These are phyloP conservation scores for Pythium phragmitis DNA, from an alignment of 352 stramenopile species.

Conservation along the genomic window DNA sequence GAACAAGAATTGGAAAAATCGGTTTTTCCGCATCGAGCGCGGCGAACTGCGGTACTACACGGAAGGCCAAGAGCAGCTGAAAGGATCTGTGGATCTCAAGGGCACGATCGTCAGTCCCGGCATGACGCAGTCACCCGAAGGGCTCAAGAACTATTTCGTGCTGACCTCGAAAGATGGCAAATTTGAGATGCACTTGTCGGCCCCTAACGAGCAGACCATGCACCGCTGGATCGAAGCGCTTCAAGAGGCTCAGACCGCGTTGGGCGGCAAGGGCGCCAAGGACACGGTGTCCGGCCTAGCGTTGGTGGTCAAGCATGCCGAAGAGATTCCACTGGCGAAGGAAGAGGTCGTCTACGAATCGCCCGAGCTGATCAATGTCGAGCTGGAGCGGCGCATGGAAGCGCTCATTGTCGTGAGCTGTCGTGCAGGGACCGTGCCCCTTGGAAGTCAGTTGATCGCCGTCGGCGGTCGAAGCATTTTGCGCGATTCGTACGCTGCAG, in stretches of 20 bases:
- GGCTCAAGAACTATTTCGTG: conserved; percentile 85
- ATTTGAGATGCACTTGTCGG: conserved; percentile 86
- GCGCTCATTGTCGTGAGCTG: conserved; percentile 66
- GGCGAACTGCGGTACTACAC: conserved; percentile 83
- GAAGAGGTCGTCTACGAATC: conserved; percentile 59
- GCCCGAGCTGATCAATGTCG: conserved; percentile 64
- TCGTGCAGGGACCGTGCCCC: conserved; percentile 46
- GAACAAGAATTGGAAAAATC: conserved; percentile 89
- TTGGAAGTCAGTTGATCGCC: conserved; percentile 73
- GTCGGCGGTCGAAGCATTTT: conserved; percentile 64
- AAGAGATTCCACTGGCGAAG: conserved; percentile 75
- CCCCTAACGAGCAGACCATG: conserved; percentile 81
- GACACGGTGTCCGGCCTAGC: conserved; percentile 62
- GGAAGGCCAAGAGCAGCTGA: conserved; percentile 71
- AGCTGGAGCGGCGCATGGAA: conserved; percentile 74
- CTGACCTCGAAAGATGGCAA: conserved; percentile 77
- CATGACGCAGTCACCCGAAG: conserved; percentile 79
- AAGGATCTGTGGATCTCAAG: conserved; percentile 71
- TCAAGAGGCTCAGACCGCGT: conserved; percentile 67
- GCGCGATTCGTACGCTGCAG: conserved; percentile 54
- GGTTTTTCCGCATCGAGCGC: conserved; percentile 86
- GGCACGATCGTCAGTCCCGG: conserved; percentile 81
- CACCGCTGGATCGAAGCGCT: conserved; percentile 85
- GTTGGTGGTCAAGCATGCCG: conserved; percentile 70
- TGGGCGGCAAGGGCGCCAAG: conserved; percentile 46